A percentile compares a stretch with the other conserved stretches of the same genome.
phyloP scores from a whole-genome alignment of 352 stramenopile species.

The Pythium brachiatum region DNA sequence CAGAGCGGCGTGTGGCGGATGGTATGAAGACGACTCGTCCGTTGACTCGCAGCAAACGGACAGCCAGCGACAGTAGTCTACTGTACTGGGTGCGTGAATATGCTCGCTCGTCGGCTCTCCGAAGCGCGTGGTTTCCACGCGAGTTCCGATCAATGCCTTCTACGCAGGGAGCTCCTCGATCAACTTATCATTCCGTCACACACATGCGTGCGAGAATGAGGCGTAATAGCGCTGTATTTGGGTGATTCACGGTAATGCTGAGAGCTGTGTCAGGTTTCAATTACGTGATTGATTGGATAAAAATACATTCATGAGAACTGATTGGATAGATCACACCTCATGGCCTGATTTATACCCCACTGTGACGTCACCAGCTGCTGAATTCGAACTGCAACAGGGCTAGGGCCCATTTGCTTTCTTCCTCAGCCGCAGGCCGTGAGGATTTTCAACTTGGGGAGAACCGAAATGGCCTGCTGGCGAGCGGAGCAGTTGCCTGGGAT shows the following conservation, averaged over 20 bases:
- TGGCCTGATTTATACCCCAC: neutral
- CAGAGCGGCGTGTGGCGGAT: neutral
- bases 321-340: conserved; percentile 10
- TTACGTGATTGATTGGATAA: neutral
- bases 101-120: neutral
- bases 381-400: neutral
- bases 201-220: neutral
- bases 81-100: neutral
- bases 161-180: neutral
- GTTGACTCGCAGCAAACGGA: neutral
- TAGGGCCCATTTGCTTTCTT: neutral
- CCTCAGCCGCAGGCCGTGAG: too few species aligned
- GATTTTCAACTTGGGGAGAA: neutral
- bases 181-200: neutral
- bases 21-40: too few species aligned
- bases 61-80: neutral
- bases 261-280: conserved; percentile 1
- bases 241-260: neutral
- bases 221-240: conserved; percentile 6
- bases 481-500: too few species aligned
- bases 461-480: too few species aligned
- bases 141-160: neutral
- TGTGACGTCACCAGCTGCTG: neutral
- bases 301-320: neutral
- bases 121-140: neutral